Evolutionary conservation across 495 filamentous ascomycete genomes (phyloP).

Genomic region (Aeminium ludgeri): DNA sequence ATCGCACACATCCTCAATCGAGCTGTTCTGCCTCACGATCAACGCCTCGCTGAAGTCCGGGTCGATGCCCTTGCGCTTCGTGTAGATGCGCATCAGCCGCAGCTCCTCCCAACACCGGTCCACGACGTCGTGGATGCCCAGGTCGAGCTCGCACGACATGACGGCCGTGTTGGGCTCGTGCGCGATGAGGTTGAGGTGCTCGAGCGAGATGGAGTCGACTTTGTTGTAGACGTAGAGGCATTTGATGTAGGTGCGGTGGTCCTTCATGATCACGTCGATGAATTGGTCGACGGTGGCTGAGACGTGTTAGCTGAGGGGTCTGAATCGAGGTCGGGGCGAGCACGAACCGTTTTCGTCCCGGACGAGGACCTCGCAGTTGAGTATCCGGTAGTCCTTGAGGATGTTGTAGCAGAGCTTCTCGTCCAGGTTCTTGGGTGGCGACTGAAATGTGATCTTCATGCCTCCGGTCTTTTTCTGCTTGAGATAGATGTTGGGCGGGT

Average conservation of each 20-base stretch:
- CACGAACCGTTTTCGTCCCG: constrained; percentile 72
- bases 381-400: constrained; percentile 91
- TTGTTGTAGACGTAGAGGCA: constrained; percentile 99
- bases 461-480: constrained; percentile 93
- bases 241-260: constrained; percentile 94
- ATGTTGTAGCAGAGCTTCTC: constrained; percentile 98
- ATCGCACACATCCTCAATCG: constrained; percentile 95
- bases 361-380: constrained; percentile 92
- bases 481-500: constrained; percentile 98
- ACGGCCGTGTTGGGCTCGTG: constrained; percentile 86
- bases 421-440: constrained; percentile 74
- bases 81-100: constrained; percentile 81
- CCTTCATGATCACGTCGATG: constrained; percentile 98
- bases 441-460: constrained; percentile 94
- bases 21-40: constrained; percentile 73
- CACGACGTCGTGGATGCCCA: constrained; percentile 91
- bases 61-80: constrained; percentile 81
- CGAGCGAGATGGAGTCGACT: constrained; percentile 86
- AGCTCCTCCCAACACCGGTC: constrained; percentile 94
- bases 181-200: constrained; percentile 82
- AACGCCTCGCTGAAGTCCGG: constrained; percentile 86
- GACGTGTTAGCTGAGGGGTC: not conserved
- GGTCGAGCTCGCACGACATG: constrained; percentile 94
- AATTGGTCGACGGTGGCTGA: constrained; percentile 89
- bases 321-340: not conserved